Base-by-base conservation (phyloP, 2,329 filamentous ascomycete genomes). In the Alternaria hordeiaustralica region DNA sequence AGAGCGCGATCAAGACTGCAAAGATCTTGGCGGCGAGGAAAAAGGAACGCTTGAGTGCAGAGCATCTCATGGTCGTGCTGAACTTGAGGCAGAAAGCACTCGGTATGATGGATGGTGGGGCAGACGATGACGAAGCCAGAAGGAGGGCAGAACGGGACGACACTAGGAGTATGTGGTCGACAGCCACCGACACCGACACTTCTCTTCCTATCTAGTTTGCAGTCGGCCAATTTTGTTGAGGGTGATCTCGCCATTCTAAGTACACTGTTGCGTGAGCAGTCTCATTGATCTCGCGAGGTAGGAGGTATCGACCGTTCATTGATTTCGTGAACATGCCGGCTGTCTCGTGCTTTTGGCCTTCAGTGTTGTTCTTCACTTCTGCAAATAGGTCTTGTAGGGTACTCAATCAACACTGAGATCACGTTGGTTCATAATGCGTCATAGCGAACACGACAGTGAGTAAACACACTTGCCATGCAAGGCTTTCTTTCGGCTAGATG, bases 1-100 rank as follows among this genome's bases (percentile, higher is more conserved):
- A 59, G 57, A 60, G 57, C 28, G 50, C 61, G 15, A 57, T 64
- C 51, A 60, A 54, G 23, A 64, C 61, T 8, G 61, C 61, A n/a
- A 49, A 59, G 9, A 64, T 68, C 10, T 25, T 68, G 23, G 67
- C 67, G 8, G 53, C 60, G 11, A 64, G 59, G 28, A 63, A 69
- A 45, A 54, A 61, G 20, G 53, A 65, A 41, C 49, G 55, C 13
- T 26, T 69, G 6, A 60, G 63, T 50, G 46, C 30, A 36, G 46
- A 51, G 23, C 61, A 69, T 53, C 44, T 65, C 25, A 44, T 56
- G 41, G 50, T 61, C 9, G 63, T 68, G 15, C 47, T 68, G 53
- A 33, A 21, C 26, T 33, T 51, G 47, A 30, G 47, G 47, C 28
- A 33, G n/a, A 51, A 64, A 58, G 61, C 64, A 6, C 43, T 64